Percentiles rank a stretch among this genome's conserved stretches.
These are phyloP conservation scores for Coprinellus micaceus DNA, from an alignment of 768 basidiomycete species.

Conservation along the genomic window DNA sequence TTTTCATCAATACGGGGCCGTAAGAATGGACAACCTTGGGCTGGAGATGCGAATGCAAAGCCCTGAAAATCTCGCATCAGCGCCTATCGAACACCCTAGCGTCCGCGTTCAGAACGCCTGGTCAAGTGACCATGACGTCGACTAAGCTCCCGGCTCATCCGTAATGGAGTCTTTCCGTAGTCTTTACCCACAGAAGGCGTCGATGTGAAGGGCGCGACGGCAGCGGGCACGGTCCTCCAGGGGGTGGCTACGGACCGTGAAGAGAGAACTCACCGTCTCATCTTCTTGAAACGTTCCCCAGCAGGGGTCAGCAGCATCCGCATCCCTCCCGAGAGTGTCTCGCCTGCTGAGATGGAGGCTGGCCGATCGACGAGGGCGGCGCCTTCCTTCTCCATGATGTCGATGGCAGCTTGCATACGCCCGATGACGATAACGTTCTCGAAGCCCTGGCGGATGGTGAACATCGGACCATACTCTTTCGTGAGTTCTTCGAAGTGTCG, in stretches of 20 bases:
- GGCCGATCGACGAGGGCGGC: conserved; percentile 54
- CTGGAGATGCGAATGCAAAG: conserved; percentile 57
- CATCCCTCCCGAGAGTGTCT: conserved; percentile 57
- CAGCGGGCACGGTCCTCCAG: not conserved
- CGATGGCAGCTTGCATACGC: conserved; percentile 52
- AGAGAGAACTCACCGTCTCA: conserved; percentile 44
- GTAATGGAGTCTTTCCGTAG: no score
- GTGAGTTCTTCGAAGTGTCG: conserved; percentile 58
- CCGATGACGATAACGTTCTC: conserved; percentile 45
- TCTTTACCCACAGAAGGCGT: not conserved
- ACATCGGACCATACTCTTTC: conserved; percentile 58
- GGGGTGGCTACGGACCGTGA: not conserved
- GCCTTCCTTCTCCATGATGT: conserved; percentile 69
- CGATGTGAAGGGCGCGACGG: not conserved
- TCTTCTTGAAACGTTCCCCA: conserved; percentile 58
- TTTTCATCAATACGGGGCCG: conserved; percentile 43
- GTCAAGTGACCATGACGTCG: not conserved
- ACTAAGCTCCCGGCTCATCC: not conserved
- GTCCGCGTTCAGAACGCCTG: no score
- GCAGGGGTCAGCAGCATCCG: conserved; percentile 52
- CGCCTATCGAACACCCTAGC: no score
- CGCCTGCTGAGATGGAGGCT: conserved; percentile 52
- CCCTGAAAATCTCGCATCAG: no score
- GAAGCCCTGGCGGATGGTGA: conserved; percentile 51
- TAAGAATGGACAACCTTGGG: conserved; percentile 49